phyloP scores from a whole-genome alignment of 1,139 yeast genomes.

The Yarrowia galli region DNA sequence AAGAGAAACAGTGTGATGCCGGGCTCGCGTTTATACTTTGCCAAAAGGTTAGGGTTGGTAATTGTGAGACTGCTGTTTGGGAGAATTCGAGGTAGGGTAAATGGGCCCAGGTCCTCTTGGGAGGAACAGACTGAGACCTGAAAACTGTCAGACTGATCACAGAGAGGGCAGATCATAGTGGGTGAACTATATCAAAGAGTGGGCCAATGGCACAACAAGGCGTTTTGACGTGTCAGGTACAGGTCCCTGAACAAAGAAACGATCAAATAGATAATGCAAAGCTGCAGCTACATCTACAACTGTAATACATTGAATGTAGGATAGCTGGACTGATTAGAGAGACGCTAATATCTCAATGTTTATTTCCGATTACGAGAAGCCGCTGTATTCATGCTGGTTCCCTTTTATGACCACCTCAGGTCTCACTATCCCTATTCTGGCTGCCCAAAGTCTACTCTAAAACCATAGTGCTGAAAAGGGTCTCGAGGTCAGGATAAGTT shows the following conservation, averaged over 20 bases:
- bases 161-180: neutral
- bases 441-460: neutral
- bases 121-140: neutral
- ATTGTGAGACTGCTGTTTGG: slow-evolving; percentile 11
- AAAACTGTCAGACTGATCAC: neutral
- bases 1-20: neutral
- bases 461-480: neutral
- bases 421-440: neutral
- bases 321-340: no score
- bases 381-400: no score
- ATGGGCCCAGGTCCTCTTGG: no score
- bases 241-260: no score
- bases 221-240: no score
- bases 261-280: slow-evolving; percentile 8
- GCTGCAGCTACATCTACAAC: neutral
- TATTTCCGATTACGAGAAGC: no score
- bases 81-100: slow-evolving; percentile 5
- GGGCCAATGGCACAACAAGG: no score
- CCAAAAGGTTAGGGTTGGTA: slow-evolving; percentile 25
- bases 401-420: no score
- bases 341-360: no score
- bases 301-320: no score
- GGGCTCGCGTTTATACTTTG: slow-evolving; percentile 22
- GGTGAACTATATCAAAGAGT: no score
- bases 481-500: slow-evolving; percentile 4